These are phyloP conservation scores for Aspergillus conjunctus DNA, from an alignment of 495 filamentous ascomycete genomes.

Conservation along the genomic window DNA sequence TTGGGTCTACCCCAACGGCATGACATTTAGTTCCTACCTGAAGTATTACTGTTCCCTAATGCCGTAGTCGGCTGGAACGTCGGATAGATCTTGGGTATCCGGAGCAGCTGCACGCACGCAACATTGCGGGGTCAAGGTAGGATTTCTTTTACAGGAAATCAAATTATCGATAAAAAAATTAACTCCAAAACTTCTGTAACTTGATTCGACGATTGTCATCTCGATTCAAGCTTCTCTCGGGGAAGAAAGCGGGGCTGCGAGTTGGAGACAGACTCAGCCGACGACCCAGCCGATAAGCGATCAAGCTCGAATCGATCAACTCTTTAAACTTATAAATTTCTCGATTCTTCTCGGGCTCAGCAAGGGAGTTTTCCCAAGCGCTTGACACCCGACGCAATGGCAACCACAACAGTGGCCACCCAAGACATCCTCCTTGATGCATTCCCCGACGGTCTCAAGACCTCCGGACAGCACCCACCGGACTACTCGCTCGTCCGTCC, in stretches of 20 bases:
- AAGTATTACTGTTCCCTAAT: too few species aligned
- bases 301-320: background rate
- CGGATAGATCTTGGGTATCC: too few species aligned
- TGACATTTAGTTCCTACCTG: too few species aligned
- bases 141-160: too few species aligned
- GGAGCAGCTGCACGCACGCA: too few species aligned
- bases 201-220: background rate
- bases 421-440: constrained; percentile 31
- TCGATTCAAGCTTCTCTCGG: background rate
- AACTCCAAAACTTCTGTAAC: background rate
- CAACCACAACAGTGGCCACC: background rate
- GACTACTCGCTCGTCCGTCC: constrained; percentile 63
- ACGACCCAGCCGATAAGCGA: constrained; percentile 1
- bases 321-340: background rate
- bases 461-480: constrained; percentile 79
- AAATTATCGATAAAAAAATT: too few species aligned
- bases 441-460: constrained; percentile 63
- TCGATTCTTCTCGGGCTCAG: too few species aligned
- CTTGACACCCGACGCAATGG: background rate
- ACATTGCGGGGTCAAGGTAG: too few species aligned
- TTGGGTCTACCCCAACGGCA: too few species aligned
- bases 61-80: too few species aligned
- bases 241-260: background rate
- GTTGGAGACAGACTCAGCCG: background rate
- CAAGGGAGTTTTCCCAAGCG: too few species aligned